Evolutionary conservation across 202 grass and related monocot species (phyloP).

Genomic region (Setaria italica): DNA sequence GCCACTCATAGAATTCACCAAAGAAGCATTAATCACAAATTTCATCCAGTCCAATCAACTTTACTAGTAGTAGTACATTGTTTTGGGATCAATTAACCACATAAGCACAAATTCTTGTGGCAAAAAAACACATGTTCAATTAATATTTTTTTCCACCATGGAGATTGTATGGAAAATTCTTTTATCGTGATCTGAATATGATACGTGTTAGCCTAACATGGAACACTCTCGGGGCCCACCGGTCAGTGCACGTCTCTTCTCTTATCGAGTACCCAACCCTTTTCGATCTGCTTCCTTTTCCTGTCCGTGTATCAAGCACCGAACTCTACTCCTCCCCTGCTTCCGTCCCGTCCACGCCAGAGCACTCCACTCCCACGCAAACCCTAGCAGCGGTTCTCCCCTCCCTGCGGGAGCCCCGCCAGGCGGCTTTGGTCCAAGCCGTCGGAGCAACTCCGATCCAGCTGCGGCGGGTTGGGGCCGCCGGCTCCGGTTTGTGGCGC

Average conservation of each 20-base stretch:
- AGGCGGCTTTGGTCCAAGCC: not conserved
- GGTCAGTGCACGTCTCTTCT: constrained; percentile 28
- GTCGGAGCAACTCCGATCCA: constrained; percentile 5
- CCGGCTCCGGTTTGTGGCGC: constrained; percentile 14
- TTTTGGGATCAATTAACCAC: not conserved
- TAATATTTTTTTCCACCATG: not conserved
- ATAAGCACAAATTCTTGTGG: not conserved
- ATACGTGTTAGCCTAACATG: not conserved
- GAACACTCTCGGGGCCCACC: constrained; percentile 13
- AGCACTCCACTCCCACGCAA: constrained; percentile 20
- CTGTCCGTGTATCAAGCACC: constrained; percentile 10
- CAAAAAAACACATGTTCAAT: not conserved
- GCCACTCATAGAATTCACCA: not conserved
- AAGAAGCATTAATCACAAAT: not conserved
- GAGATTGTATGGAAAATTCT: not conserved
- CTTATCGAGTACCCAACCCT: constrained; percentile 5
- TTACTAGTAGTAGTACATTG: not conserved
- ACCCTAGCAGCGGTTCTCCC: constrained; percentile 36
- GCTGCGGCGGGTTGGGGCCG: not conserved
- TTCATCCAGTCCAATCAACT: not conserved
- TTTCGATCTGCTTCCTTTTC: constrained; percentile 6
- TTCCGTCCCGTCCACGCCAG: constrained; percentile 30
- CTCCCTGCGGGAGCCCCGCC: not conserved
- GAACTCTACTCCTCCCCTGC: not conserved
- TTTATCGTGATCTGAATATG: not conserved